Conservation (phyloP, 202 grass and related monocot genomes). For the Hordeum pubiflorum region DNA sequence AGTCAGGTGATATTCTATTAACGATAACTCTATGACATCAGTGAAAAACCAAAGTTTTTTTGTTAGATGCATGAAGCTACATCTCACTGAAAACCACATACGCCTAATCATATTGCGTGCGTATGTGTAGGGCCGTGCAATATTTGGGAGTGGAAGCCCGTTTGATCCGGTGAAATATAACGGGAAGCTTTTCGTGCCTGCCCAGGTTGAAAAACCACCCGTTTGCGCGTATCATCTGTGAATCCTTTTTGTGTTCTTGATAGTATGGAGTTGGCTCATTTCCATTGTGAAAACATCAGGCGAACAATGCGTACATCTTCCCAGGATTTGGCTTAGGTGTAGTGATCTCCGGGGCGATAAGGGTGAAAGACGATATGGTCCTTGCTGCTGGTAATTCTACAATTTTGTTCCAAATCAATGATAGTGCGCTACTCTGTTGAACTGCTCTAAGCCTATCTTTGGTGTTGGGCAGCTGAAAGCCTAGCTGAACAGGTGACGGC, state of each 20-base stretch:
- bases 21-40: not conserved
- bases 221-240: not conserved
- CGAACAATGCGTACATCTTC: conserved; percentile 97
- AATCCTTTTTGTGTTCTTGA: not conserved
- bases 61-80: not conserved
- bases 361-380: conserved; percentile 71
- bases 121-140: conserved; percentile 45
- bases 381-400: conserved; percentile 63
- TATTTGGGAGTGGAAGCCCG: conserved; percentile 94
- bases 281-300: conserved; percentile 29
- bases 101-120: not conserved
- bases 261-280: not conserved
- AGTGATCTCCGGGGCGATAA: conserved; percentile 68
- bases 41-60: not conserved
- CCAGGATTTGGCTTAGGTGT: conserved; percentile 81
- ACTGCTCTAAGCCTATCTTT: not conserved
- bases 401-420: not conserved
- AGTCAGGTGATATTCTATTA: conserved; percentile 47
- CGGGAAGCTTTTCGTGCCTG: conserved; percentile 49
- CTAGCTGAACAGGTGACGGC: conserved; percentile 60
- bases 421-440: not conserved
- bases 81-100: not conserved
- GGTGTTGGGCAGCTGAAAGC: conserved; percentile 50
- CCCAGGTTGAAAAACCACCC: conserved; percentile 46
- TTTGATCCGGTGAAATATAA: conserved; percentile 90